A percentile compares a stretch with the other conserved stretches of the same genome.
Evolutionary conservation across 495 filamentous ascomycete genomes (phyloP).

Genomic region (Filosporella fistucella): DNA sequence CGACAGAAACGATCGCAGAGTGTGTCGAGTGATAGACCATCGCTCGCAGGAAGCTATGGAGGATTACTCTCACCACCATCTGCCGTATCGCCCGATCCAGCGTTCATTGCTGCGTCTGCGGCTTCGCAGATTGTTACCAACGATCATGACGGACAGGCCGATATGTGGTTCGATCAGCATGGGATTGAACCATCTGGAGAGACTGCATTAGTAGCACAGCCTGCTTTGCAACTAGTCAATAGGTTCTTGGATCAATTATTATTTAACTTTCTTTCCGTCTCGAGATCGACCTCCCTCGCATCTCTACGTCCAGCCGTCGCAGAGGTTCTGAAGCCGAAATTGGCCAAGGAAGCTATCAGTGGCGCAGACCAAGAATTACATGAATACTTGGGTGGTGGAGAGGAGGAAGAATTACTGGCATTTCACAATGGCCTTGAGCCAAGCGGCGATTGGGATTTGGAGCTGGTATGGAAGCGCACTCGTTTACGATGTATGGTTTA

Average conservation of each 20-base stretch:
- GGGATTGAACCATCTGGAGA: slow-evolving; percentile 58
- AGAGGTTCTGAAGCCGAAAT: slow-evolving; percentile 81
- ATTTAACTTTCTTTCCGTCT: slow-evolving; percentile 75
- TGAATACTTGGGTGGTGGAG: slow-evolving; percentile 77
- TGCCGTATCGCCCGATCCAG: slow-evolving; percentile 71
- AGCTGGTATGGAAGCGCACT: slow-evolving; percentile 85
- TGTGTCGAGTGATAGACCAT: slow-evolving; percentile 51
- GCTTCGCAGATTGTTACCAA: slow-evolving; percentile 90
- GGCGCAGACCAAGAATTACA: slow-evolving; percentile 88
- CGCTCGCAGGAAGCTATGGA: slow-evolving; percentile 36
- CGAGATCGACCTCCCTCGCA: slow-evolving; percentile 76
- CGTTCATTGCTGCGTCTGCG: slow-evolving; percentile 83
- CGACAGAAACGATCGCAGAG: slow-evolving; percentile 33
- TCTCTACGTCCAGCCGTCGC: slow-evolving; percentile 76
- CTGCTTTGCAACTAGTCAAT: slow-evolving; percentile 78
- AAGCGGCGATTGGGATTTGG: slow-evolving; percentile 70
- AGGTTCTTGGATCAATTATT: slow-evolving; percentile 91
- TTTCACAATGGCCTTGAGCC: slow-evolving; percentile 48
- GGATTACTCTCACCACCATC: slow-evolving; percentile 56
- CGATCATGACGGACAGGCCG: slow-evolving; percentile 71
- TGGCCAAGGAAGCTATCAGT: slow-evolving; percentile 82
- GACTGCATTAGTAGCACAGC: slow-evolving; percentile 68
- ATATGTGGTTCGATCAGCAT: slow-evolving; percentile 59
- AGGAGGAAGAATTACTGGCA: slow-evolving; percentile 62
- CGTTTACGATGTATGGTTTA: slow-evolving; percentile 97